Base-by-base conservation (phyloP, 2,329 filamentous ascomycete species). In the Hortaea werneckii region DNA sequence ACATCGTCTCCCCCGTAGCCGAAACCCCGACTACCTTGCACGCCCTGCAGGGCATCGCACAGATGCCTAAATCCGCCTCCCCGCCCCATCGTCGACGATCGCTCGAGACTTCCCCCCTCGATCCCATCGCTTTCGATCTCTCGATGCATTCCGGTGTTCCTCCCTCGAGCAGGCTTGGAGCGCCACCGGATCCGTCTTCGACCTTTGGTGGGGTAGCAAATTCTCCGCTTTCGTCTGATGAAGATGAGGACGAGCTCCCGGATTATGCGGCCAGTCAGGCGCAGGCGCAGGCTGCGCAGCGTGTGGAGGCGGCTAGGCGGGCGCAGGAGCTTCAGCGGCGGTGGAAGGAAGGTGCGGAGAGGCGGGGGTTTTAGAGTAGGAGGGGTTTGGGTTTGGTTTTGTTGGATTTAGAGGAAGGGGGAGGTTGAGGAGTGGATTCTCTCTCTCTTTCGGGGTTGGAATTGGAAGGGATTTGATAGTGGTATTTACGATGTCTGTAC, bases 221-320 rank as follows among this genome's bases (percentile, higher is more conserved):
- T 10, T 45, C 44, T 28, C 46, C 43, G 48, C 10, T 48, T 55
- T 5, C n/a, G n/a, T n/a, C 8, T n/a, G 32, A 35, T n/a, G 56
- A 58, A 8, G 58, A 61, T 10, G 67, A 67, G 9, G 65, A 73
- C 26, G 63, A 66, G 48, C 50, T 73, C 10, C 70, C 70, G 0
- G 63, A 71, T 49, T 73, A 73, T 49, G 69, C 67, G 27, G 62
- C 68, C 46, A 72, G 68, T 47, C 70, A 73, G 54, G 67, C 67
- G 9, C 66, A 72, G 49, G 69, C 68, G 53, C 63, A 64, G 28
- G 63, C 59, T 6, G 57, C 50, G 39, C 67, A 62, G 45, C 56
- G 69, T 29, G 53, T 53, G 9, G 68, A 67, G 49, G 70, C 69
- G n/a, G 59, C 65, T 9, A 60, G 64, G 30, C 57, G 70, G 49